Conservation (phyloP, 176 grass and related monocot genomes). For the Triticum urartu region DNA sequence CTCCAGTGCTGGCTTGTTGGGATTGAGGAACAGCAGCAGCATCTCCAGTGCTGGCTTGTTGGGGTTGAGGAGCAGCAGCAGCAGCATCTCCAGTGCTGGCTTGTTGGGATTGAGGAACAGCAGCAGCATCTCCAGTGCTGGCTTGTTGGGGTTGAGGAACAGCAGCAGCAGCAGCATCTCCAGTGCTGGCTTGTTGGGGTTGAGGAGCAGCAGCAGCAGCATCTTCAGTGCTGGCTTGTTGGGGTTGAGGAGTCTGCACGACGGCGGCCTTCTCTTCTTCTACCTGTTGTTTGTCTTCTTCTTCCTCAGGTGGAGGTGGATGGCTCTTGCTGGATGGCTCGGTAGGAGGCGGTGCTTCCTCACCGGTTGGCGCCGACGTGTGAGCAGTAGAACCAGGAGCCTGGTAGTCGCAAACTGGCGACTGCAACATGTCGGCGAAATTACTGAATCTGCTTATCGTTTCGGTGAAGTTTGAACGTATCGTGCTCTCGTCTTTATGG, state of each 20-base stretch:
- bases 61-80: too few relatives aligned
- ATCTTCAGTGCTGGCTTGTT: neutral
- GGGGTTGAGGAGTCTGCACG: neutral
- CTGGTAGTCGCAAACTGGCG: slow-evolving; percentile 23
- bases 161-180: too few relatives aligned
- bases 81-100: too few relatives aligned
- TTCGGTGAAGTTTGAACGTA: slow-evolving; percentile 64
- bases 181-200: too few relatives aligned
- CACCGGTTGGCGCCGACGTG: neutral
- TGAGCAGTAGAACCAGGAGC: neutral
- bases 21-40: too few relatives aligned
- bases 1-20: too few relatives aligned
- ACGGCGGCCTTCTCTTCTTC: neutral
- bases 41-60: too few relatives aligned
- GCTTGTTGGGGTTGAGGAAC: too few relatives aligned
- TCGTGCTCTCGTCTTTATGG: slow-evolving; percentile 54
- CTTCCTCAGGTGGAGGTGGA: neutral
- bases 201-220: neutral
- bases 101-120: too few relatives aligned
- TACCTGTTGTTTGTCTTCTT: too few relatives aligned
- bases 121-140: too few relatives aligned
- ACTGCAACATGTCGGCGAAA: slow-evolving; percentile 66
- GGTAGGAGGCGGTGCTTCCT: neutral
- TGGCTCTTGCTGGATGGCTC: neutral
- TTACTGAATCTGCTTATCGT: slow-evolving; percentile 48